Evolutionary conservation across 169 alveolate genomes (phyloP), one percentile per base, ranked within the genome.

Genomic region (Plasmodium relictum): DNA sequence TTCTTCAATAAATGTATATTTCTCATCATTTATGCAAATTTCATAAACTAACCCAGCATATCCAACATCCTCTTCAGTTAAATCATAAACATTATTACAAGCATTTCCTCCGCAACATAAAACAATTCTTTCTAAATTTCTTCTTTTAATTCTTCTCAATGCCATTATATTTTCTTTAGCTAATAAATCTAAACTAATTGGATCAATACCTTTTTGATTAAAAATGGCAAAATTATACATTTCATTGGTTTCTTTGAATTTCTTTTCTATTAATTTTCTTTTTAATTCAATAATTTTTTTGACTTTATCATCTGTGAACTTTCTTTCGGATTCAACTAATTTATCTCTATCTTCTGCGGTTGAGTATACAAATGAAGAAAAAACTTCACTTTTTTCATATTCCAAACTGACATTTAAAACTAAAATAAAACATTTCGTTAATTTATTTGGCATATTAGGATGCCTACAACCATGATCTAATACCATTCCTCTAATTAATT

Each of bases 141-240:
- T 96, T 89, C 99, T 95, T 94, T 99, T 98, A 20, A 98, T 88
- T 88, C 99, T 94, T 88, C 99, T 95, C 59, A 98, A 93, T 2
- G 99, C 99, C 69, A 98, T 95, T 52, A 98, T 97, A 58, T 98
- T 98, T 91, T 99, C 99, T 88, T 97, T 97, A 6, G 99, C 99
- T 58, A 99, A 92, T 98, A 99, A 92, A 92, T 98, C 99, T 42
- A 99, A 94, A 18, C 99, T 98, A 8, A 98, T 98, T n/a, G 99
- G 99, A 93, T 99, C 99, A 42, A 99, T 98, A 41, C 99, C 99
- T 93, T 99, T 99, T 95, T 98, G 99, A 92, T 98, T 98, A 74
- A 99, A 96, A 44, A 99, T 99, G 58, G 98, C 99, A 95, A 99
- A 98, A 65, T 94, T 85, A 62, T 91, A 88, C 44, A 88, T 65